Percentiles rank a stretch among this genome's conserved stretches.
Conservation (phyloP, 1,284 basidiomycete genomes). For the Paramarasmius palmivorus region DNA sequence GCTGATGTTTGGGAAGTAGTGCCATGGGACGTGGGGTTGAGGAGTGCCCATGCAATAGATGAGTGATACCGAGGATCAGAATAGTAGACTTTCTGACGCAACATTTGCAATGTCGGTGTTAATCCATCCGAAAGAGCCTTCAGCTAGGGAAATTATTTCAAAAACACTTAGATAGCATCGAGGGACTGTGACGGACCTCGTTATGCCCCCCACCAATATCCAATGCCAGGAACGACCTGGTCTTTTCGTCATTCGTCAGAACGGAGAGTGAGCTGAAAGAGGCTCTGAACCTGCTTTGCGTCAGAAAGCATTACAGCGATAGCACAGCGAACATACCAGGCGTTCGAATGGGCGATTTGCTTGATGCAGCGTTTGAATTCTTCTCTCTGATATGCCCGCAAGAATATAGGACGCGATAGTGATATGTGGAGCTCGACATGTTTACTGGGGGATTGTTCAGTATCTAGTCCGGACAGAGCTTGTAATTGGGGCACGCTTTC, state of each 20-base stretch:
- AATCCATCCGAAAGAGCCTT: conserved; percentile 50
- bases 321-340: conserved; percentile 43
- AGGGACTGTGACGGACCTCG: conserved; percentile 47
- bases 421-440: conserved; percentile 65
- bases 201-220: conserved; percentile 78
- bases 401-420: conserved; percentile 72
- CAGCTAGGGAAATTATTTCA: conserved; percentile 42
- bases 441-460: conserved; percentile 18
- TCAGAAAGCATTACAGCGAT: conserved; percentile 6
- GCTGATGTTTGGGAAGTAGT: not conserved
- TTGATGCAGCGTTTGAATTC: conserved; percentile 62
- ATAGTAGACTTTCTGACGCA: conserved; percentile 77
- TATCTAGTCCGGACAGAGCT: conserved; percentile 33
- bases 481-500: conserved; percentile 46
- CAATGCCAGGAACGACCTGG: conserved; percentile 70
- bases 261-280: conserved; percentile 73
- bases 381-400: conserved; percentile 75
- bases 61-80: conserved; percentile 73
- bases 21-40: conserved; percentile 25
- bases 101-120: conserved; percentile 48
- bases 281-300: conserved; percentile 56
- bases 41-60: conserved; percentile 79
- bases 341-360: conserved; percentile 40
- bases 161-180: conserved; percentile 12
- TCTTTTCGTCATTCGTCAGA: conserved; percentile 77